Conservation (phyloP, 345 rosid species). For the Melastoma malabathricum region DNA sequence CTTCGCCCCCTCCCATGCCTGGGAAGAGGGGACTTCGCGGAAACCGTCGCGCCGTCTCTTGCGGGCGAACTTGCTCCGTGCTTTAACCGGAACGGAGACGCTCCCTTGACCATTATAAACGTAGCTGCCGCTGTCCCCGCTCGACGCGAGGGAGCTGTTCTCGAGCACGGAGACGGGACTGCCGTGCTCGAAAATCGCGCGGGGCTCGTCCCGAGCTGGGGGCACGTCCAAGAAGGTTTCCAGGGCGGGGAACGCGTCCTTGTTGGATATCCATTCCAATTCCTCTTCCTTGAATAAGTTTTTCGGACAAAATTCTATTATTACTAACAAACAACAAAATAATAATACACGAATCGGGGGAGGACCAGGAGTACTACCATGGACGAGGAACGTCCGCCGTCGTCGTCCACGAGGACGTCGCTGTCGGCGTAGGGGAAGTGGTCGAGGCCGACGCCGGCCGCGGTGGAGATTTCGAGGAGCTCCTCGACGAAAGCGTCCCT, state of each 20-base stretch:
- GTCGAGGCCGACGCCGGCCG: slow-evolving; percentile 27
- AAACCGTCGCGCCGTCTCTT: slow-evolving; percentile 16
- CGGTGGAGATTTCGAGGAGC: slow-evolving; percentile 29
- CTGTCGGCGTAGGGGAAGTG: slow-evolving; percentile 9
- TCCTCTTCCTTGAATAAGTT: slow-evolving; percentile 38
- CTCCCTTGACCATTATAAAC: slow-evolving; percentile 10
- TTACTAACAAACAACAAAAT: background rate
- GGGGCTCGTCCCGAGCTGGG: slow-evolving; percentile 15
- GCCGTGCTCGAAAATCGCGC: slow-evolving; percentile 19
- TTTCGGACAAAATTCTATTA: background rate
- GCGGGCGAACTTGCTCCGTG: slow-evolving; percentile 48
- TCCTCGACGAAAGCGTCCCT: slow-evolving; percentile 19
- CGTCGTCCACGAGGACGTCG: too few relatives aligned
- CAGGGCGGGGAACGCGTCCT: slow-evolving; percentile 56
- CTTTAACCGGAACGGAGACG: slow-evolving; percentile 33
- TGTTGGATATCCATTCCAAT: slow-evolving; percentile 70
- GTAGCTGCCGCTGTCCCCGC: slow-evolving; percentile 9
- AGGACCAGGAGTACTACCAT: background rate
- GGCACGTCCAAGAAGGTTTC: slow-evolving; percentile 39
- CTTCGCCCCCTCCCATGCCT: slow-evolving; percentile 10
- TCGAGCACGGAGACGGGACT: slow-evolving; percentile 67
- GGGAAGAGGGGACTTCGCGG: slow-evolving; percentile 12
- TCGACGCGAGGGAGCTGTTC: slow-evolving; percentile 34
- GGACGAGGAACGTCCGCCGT: background rate
- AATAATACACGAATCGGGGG: too few relatives aligned